phyloP scores from a whole-genome alignment of 192 early-diverging fungal species.

The Coemansia sp. region DNA sequence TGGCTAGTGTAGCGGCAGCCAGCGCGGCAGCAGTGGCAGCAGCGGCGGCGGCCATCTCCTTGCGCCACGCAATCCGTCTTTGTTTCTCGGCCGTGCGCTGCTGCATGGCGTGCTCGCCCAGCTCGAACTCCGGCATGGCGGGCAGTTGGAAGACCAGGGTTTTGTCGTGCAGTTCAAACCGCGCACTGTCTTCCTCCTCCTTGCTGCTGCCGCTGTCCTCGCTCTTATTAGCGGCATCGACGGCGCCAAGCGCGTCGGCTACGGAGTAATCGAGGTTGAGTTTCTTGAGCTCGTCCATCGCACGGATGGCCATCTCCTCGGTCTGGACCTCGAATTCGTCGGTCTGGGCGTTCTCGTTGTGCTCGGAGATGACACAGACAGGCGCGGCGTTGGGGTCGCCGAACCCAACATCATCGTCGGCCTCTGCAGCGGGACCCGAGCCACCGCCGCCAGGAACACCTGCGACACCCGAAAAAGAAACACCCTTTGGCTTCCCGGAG shows the following conservation, averaged over 20 bases:
- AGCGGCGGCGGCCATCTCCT: conserved; percentile 7
- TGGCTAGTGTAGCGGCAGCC: conserved; percentile 13
- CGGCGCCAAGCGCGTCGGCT: conserved; percentile 11
- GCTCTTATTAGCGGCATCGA: neutral
- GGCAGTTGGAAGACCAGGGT: conserved; percentile 44
- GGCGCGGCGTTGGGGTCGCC: conserved; percentile 8
- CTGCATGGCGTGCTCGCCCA: conserved; percentile 32
- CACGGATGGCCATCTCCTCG: conserved; percentile 41
- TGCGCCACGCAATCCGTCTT: conserved; percentile 11
- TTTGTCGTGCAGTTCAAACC: conserved; percentile 12
- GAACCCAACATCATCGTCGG: neutral
- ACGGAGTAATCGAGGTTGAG: conserved; percentile 21
- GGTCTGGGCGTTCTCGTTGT: conserved; percentile 12
- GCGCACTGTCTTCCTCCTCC: neutral
- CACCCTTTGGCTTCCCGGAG: neutral
- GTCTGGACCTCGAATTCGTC: conserved; percentile 43
- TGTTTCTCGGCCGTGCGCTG: conserved; percentile 16
- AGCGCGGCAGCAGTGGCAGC: conserved; percentile 23
- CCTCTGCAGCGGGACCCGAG: neutral
- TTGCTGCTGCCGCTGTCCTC: neutral
- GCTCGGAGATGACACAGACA: conserved; percentile 20
- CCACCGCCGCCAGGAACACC: neutral
- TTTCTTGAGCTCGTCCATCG: conserved; percentile 20
- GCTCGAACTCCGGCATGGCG: conserved; percentile 29
- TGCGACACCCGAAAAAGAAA: neutral